These are phyloP conservation scores for Metroxylon sagu DNA, from an alignment of 176 grass and related monocot species.

Conservation along the genomic window DNA sequence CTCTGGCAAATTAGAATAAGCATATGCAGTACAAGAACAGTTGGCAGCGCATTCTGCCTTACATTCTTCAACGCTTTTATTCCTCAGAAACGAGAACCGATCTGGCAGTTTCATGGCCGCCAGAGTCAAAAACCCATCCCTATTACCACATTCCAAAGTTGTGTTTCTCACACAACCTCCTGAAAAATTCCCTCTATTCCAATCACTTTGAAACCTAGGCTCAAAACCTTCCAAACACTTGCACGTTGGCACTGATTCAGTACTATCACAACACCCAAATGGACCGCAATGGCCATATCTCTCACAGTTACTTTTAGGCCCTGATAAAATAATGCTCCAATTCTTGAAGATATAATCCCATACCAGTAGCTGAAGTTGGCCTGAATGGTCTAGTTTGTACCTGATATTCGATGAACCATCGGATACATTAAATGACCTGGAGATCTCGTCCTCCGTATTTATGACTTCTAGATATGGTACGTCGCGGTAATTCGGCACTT, in stretches of 20 bases:
- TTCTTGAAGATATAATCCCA: constrained; percentile 7
- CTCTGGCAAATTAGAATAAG: no score
- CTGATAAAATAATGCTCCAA: no score
- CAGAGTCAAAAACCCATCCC: constrained; percentile 8
- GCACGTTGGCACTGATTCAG: constrained; percentile 10
- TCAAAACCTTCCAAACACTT: constrained; percentile 49
- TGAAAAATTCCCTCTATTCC: constrained; percentile 1
- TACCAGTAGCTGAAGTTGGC: background rate
- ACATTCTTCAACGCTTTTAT: background rate
- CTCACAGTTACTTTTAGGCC: no score
- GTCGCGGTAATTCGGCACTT: background rate
- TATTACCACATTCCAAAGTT: background rate
- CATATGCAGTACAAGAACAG: no score
- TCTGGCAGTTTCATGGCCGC: constrained; percentile 21
- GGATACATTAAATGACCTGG: constrained; percentile 2
- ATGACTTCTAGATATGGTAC: background rate
- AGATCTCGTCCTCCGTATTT: background rate
- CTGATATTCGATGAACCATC: constrained; percentile 8
- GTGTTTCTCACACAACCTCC: constrained; percentile 27
- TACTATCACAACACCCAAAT: constrained; percentile 32
- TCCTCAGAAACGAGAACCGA: constrained; percentile 20
- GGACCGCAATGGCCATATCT: constrained; percentile 29
- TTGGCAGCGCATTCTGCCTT: no score
- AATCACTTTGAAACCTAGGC: constrained; percentile 1
- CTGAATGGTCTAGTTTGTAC: constrained; percentile 23